phyloP scores from a whole-genome alignment of 176 grass and related monocot species.

The Melocanna baccifera region DNA sequence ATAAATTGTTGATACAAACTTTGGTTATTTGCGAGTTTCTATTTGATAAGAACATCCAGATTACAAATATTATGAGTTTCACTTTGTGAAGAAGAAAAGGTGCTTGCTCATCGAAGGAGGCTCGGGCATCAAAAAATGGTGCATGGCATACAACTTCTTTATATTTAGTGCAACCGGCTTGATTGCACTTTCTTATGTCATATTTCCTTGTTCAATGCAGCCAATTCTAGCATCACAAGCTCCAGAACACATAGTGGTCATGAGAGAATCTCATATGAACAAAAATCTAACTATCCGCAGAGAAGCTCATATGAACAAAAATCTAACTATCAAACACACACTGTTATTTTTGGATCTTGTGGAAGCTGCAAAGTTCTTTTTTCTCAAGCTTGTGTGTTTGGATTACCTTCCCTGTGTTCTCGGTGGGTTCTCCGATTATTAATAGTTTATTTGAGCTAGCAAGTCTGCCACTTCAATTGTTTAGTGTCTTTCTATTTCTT shows the following conservation, averaged over 20 bases:
- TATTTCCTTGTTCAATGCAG: conserved; percentile 34
- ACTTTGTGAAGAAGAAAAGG: conserved; percentile 76
- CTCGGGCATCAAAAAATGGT: conserved; percentile 55
- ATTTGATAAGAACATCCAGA: conserved; percentile 81
- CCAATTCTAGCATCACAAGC: conserved; percentile 39
- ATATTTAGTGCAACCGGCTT: neutral
- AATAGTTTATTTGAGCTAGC: conserved; percentile 4
- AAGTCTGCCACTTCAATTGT: neutral
- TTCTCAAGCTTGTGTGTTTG: neutral
- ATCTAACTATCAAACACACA: conserved; percentile 77
- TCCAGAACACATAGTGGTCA: conserved; percentile 47
- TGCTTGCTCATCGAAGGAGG: conserved; percentile 60
- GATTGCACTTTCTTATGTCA: neutral
- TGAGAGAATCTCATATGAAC: too few species aligned
- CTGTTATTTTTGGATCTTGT: conserved; percentile 6
- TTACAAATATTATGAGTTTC: conserved; percentile 86
- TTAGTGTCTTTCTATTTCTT: neutral
- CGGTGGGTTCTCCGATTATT: neutral
- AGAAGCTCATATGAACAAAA: conserved; percentile 34
- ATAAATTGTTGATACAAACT: neutral
- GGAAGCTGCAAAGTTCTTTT: neutral
- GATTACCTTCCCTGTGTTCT: neutral
- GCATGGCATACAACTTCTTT: neutral
- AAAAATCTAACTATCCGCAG: too few species aligned
- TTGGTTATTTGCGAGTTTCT: conserved; percentile 71